Conservation (phyloP, 306 rosid genomes). For the Cicer cuneatum region DNA sequence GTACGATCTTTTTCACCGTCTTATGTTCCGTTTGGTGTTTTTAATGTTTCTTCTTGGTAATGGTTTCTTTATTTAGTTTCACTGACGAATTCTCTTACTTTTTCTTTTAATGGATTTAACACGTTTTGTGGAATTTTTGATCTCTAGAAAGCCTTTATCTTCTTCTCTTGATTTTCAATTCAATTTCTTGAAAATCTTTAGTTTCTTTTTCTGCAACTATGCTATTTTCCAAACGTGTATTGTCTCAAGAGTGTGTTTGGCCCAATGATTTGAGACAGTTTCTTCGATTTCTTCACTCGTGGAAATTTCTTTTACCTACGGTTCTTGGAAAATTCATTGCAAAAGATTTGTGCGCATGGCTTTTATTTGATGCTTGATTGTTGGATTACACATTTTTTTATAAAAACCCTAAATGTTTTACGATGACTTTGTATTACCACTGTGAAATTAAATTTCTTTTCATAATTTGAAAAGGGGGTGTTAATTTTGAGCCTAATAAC, state of each 20-base stretch:
- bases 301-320: not conserved
- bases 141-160: conserved; percentile 48
- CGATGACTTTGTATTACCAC: too few species aligned
- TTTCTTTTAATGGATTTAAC: too few species aligned
- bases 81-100: too few species aligned
- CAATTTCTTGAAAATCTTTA: not conserved
- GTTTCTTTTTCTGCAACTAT: not conserved
- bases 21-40: too few species aligned
- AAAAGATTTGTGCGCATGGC: conserved; percentile 30
- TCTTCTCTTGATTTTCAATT: not conserved
- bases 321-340: not conserved
- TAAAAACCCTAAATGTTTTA: not conserved
- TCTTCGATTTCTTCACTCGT: not conserved
- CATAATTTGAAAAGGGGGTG: too few species aligned
- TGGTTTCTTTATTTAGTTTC: too few species aligned
- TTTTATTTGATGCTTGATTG: not conserved
- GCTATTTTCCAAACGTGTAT: not conserved
- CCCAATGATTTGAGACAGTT: conserved; percentile 35
- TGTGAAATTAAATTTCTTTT: too few species aligned
- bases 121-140: conserved; percentile 31
- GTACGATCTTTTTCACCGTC: too few species aligned
- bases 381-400: not conserved
- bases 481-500: too few species aligned
- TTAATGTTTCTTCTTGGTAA: too few species aligned
- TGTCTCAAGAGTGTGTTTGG: too few species aligned